Conservation (phyloP, 495 filamentous ascomycete species). For the Diplogelasinospora grovesii region DNA sequence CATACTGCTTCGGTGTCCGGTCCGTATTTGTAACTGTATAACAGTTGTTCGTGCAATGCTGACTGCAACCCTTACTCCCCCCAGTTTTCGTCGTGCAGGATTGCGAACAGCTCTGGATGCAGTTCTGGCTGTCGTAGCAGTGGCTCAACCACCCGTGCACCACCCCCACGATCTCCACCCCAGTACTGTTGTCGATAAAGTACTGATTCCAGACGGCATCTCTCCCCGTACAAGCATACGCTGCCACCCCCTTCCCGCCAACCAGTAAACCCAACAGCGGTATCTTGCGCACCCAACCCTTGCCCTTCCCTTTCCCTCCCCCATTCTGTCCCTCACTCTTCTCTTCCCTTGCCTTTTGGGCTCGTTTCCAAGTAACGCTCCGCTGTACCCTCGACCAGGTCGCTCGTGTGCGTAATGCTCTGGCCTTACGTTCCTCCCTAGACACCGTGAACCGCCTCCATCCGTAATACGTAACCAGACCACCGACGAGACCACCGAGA, state of each 20-base stretch:
- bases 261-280: no score
- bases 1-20: constrained; percentile 9
- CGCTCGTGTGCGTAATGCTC: not conserved
- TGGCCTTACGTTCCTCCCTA: not conserved
- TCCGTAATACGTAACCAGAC: constrained; percentile 8
- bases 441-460: constrained; percentile 7
- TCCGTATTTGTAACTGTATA: not conserved
- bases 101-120: constrained; percentile 4
- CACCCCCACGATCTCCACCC: constrained; percentile 12
- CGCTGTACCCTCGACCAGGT: no score
- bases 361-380: no score
- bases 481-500: constrained; percentile 12
- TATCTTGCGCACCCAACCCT: no score
- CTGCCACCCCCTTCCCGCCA: not conserved
- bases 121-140: constrained; percentile 15
- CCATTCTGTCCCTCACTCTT: not conserved
- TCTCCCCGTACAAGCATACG: constrained; percentile 16
- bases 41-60: constrained; percentile 12
- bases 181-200: constrained; percentile 7
- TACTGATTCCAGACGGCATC: constrained; percentile 8
- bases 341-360: no score
- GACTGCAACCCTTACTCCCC: constrained; percentile 9
- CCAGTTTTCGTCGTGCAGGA: constrained; percentile 6
- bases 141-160: constrained; percentile 24
- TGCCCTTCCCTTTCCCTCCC: no score